Evolutionary conservation across 805 yeast genomes (phyloP).

Genomic region (Zygosaccharomyces gambellarensis): DNA sequence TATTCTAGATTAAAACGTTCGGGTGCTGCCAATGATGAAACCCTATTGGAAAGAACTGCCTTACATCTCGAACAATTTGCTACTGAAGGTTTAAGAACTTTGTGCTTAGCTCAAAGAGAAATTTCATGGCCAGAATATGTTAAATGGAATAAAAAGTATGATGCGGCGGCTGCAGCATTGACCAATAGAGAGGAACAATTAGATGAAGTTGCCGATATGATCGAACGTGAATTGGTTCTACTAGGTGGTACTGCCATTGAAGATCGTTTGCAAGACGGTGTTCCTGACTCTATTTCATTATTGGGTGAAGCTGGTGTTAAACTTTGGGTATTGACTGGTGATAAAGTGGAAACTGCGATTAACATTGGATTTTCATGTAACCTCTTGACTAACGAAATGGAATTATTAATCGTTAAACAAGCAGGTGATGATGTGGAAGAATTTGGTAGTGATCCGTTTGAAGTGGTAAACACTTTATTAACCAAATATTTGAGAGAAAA

Average conservation of each 20-base stretch:
- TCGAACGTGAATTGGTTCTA: slow-evolving; percentile 60
- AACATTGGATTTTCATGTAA: slow-evolving; percentile 85
- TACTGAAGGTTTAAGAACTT: slow-evolving; percentile 76
- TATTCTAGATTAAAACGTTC: slow-evolving; percentile 54
- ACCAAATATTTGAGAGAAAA: slow-evolving; percentile 48
- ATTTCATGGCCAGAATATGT: slow-evolving; percentile 56
- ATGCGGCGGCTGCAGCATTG: slow-evolving; percentile 59
- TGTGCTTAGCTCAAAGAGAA: slow-evolving; percentile 72
- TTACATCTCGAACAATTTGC: slow-evolving; percentile 72
- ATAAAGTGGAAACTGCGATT: slow-evolving; percentile 84
- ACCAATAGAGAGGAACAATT: slow-evolving; percentile 63
- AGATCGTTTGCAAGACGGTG: slow-evolving; percentile 81
- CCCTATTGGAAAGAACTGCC: slow-evolving; percentile 58
- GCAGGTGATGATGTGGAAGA: slow-evolving; percentile 51
- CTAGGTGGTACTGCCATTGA: slow-evolving; percentile 86
- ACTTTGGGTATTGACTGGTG: slow-evolving; percentile 84
- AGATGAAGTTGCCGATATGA: slow-evolving; percentile 69
- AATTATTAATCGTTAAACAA: slow-evolving; percentile 51
- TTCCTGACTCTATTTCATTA: slow-evolving; percentile 70
- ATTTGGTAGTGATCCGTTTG: slow-evolving; percentile 38
- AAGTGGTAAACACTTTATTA: slow-evolving; percentile 45
- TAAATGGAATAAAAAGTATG: slow-evolving; percentile 59
- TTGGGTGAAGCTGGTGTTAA: slow-evolving; percentile 75
- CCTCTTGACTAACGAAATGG: slow-evolving; percentile 69
- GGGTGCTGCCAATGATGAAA: slow-evolving; percentile 38